These are phyloP conservation scores for Cryptococcus neoformans DNA, from an alignment of 1,284 basidiomycete genomes.

Conservation along the genomic window DNA sequence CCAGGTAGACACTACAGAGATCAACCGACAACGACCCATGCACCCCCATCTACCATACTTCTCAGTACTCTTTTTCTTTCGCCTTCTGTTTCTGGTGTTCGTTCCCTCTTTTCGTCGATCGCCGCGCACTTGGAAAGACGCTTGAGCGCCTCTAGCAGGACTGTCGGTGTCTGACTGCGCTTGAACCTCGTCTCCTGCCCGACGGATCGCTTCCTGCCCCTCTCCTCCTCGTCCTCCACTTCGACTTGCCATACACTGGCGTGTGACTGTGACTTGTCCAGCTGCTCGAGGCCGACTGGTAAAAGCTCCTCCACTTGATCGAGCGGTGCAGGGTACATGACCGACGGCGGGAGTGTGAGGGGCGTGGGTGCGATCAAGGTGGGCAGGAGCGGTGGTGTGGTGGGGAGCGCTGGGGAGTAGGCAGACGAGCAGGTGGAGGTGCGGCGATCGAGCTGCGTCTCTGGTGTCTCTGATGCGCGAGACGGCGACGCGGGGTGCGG, in stretches of 20 bases:
- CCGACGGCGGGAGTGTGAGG: constrained; percentile 2
- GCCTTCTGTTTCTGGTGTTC: neutral
- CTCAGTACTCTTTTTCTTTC: constrained; percentile 5
- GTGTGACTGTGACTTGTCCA: no score
- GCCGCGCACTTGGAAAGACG: neutral
- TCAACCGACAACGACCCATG: constrained; percentile 12
- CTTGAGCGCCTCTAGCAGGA: neutral
- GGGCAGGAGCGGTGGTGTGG: neutral
- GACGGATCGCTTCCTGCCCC: neutral
- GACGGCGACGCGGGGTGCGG: neutral
- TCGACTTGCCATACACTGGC: no score
- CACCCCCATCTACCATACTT: constrained; percentile 15
- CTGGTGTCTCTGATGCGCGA: neutral
- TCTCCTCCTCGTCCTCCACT: constrained; percentile 2
- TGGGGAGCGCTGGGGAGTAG: neutral
- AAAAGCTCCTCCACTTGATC: no score
- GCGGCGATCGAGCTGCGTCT: neutral
- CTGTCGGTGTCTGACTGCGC: neutral
- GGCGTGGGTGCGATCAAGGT: neutral
- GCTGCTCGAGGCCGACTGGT: no score
- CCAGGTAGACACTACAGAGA: neutral
- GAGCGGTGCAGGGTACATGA: neutral
- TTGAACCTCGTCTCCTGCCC: neutral
- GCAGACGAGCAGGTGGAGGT: neutral
- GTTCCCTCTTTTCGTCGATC: no score